Percentiles rank a stretch among this genome's conserved stretches.
Evolutionary conservation across 2,329 filamentous ascomycete genomes (phyloP).

Genomic region (Parasarocladium wereldwijsianum): DNA sequence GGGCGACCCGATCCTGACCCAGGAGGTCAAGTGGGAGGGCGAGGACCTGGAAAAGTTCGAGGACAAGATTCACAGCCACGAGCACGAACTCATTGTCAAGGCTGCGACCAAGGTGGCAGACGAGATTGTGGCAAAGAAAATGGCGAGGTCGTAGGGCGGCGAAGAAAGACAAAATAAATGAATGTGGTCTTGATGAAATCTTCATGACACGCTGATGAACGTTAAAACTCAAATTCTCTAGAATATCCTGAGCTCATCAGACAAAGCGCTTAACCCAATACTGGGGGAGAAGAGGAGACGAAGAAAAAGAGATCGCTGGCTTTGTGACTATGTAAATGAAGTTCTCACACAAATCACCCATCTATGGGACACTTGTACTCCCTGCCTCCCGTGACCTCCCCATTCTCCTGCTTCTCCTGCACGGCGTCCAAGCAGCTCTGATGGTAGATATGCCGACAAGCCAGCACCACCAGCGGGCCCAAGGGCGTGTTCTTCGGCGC

Average conservation of each 20-base stretch:
- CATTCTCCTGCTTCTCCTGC: conserved; percentile 36
- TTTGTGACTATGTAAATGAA: too few relatives aligned
- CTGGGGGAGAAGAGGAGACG: too few relatives aligned
- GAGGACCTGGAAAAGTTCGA: conserved; percentile 55
- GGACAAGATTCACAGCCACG: conserved; percentile 57
- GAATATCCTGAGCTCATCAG: too few relatives aligned
- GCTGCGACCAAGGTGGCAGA: conserved; percentile 40
- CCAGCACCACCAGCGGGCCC: conserved; percentile 51
- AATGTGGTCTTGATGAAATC: too few relatives aligned
- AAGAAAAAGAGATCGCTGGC: too few relatives aligned
- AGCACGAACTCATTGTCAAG: conserved; percentile 68
- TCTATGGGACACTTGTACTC: conserved; percentile 44
- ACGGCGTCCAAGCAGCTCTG: conserved; percentile 53
- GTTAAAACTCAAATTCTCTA: too few relatives aligned
- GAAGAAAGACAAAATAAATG: too few relatives aligned
- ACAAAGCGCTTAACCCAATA: too few relatives aligned
- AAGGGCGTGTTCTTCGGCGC: conserved; percentile 31
- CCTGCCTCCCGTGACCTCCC: conserved; percentile 29
- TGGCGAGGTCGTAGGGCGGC: too few relatives aligned
- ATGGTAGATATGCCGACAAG: conserved; percentile 59
- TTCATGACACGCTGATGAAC: too few relatives aligned
- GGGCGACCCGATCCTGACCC: conserved; percentile 56
- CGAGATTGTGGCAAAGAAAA: too few relatives aligned
- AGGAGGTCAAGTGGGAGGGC: conserved; percentile 51
- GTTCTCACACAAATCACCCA: conserved; percentile 25